Base-by-base conservation (phyloP, 2,329 filamentous ascomycete genomes). In the Chrysosporium keratinophilum region DNA sequence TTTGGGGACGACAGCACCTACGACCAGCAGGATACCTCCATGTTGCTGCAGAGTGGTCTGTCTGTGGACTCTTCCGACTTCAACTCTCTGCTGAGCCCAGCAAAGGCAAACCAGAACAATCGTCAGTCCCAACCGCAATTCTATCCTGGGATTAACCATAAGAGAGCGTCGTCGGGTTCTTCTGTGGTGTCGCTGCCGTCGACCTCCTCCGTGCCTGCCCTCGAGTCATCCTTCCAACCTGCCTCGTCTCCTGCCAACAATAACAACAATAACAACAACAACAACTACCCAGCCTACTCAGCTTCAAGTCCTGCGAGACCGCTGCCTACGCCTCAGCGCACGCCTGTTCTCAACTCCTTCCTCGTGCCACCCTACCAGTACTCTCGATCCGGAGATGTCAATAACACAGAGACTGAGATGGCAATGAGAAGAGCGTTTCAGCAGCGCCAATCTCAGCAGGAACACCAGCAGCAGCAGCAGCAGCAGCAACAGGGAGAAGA, bases 371-470 rank as follows among this genome's bases (percentile, higher is more conserved):
- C 68, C 28, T 77, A 75, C 63, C 71, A 72, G 61, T 71, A 72
- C 43, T 64, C 65, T 1, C 66, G 69, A 1, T 65, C 69, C 11
- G 64, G 72, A 17, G 71, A 77, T 66, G 67, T 60, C 52, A 64
- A 63, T 52, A 64, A 65, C 62, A 66, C 72, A 58, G 71, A 74
- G 10, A 74, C 77, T n/a, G 78, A 81, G 62, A 71, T 78, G 65
- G 79, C 77, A 49, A 81, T 82, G 77, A 79, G 78, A 70, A 74
- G 76, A 56, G 77, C 76, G 55, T 71, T 78, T 55, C 71, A 73
- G 39, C 65, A 70, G 62, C 65, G 55, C 34, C 61, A 65, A 10
- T 51, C 59, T 6, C 61, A 50, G 6, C 53, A 61, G 5, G 61
- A 52, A n/a, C 55, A 54, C 9, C 61, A 61, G 48, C 57, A 57